phyloP scores from a whole-genome alignment of 2,329 filamentous ascomycete species.

The Bertia moriformis region DNA sequence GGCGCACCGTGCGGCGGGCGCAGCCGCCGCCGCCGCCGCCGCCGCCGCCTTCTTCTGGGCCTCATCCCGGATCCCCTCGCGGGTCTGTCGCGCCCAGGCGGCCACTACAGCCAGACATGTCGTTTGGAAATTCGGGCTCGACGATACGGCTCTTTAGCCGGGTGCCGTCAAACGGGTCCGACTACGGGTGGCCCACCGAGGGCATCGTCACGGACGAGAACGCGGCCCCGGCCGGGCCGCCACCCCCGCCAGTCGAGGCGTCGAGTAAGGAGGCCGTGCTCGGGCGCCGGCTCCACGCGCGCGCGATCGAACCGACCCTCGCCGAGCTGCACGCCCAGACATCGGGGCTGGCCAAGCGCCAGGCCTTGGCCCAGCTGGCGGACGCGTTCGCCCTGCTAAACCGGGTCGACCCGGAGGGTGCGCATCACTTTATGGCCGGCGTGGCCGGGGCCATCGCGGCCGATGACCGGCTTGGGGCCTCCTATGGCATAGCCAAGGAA shows the following conservation, averaged over 20 bases:
- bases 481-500: no score
- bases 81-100: slow-evolving; percentile 42
- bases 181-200: slow-evolving; percentile 22
- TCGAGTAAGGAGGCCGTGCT: slow-evolving; percentile 66
- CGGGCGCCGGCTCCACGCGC: slow-evolving; percentile 67
- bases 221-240: slow-evolving; percentile 33
- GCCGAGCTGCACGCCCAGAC: slow-evolving; percentile 79
- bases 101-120: slow-evolving; percentile 77
- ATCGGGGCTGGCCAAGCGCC: slow-evolving; percentile 49
- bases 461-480: slow-evolving; percentile 46
- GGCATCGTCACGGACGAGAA: slow-evolving; percentile 47
- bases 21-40: slow-evolving; percentile 14
- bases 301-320: slow-evolving; percentile 68
- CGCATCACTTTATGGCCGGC: slow-evolving; percentile 69
- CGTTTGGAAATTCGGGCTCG: slow-evolving; percentile 83
- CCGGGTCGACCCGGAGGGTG: slow-evolving; percentile 75
- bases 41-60: slow-evolving; percentile 13
- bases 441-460: slow-evolving; percentile 61
- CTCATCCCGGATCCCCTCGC: slow-evolving; percentile 22
- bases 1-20: slow-evolving; percentile 34
- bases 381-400: slow-evolving; percentile 78
- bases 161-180: slow-evolving; percentile 57
- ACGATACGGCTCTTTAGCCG: slow-evolving; percentile 84
- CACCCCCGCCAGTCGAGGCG: slow-evolving; percentile 31
- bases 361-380: slow-evolving; percentile 68